These are phyloP conservation scores for Jasminum sambac DNA, from an alignment of 257 asterid species.

Conservation along the genomic window DNA sequence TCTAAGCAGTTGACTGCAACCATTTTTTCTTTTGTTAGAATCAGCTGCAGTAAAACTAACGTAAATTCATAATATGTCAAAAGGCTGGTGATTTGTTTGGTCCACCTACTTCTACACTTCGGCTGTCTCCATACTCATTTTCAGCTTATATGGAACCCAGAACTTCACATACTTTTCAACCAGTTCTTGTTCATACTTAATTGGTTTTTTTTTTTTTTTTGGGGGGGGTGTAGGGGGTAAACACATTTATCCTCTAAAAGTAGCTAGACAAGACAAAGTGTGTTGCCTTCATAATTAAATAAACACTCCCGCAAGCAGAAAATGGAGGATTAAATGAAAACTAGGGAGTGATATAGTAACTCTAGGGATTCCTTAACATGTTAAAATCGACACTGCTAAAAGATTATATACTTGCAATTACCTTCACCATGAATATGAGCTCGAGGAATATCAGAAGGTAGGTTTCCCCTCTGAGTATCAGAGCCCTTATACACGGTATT, in stretches of 20 bases:
- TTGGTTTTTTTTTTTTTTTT: too few relatives aligned
- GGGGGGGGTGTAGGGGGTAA: too few relatives aligned
- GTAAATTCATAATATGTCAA: conserved; percentile 18
- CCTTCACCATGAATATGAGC: conserved; percentile 56
- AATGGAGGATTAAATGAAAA: conserved; percentile 1
- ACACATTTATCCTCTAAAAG: too few relatives aligned
- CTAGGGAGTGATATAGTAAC: not conserved
- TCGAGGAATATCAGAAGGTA: conserved; percentile 40
- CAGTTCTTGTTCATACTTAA: too few relatives aligned
- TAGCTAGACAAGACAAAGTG: too few relatives aligned
- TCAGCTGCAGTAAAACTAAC: conserved; percentile 36
- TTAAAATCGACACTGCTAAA: conserved; percentile 1
- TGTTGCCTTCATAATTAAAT: not conserved
- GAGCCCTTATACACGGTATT: conserved; percentile 29
- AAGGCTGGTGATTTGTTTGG: conserved; percentile 3
- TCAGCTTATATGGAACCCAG: too few relatives aligned
- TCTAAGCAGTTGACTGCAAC: conserved; percentile 24
- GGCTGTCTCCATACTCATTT: too few relatives aligned
- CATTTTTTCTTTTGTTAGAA: conserved; percentile 34
- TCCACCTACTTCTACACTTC: too few relatives aligned
- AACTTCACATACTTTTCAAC: too few relatives aligned
- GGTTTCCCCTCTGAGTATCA: conserved; percentile 59
- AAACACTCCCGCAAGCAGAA: not conserved
- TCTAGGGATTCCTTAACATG: not conserved
- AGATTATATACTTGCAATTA: conserved; percentile 31